A percentile compares a stretch with the other conserved stretches of the same genome.
phyloP scores from a whole-genome alignment of 306 rosid species.

The Castanea sativa region DNA sequence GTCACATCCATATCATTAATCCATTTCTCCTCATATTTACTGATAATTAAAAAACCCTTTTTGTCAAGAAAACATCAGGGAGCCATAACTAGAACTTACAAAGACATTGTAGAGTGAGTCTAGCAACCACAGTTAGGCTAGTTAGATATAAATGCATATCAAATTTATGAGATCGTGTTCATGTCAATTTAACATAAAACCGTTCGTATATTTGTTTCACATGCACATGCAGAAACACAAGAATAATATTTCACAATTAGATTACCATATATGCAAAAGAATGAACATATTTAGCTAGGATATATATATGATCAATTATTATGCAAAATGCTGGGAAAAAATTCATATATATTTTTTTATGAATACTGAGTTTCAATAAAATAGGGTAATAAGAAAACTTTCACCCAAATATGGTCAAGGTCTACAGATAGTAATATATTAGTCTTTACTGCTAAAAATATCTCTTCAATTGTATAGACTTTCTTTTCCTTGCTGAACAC shows the following conservation, averaged over 20 bases:
- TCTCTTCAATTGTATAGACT: background rate
- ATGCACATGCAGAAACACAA: background rate
- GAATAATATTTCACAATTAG: background rate
- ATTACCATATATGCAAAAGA: background rate
- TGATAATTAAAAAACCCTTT: background rate
- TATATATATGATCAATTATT: background rate
- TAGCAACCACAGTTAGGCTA: background rate
- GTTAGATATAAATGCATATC: background rate
- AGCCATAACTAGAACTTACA: background rate
- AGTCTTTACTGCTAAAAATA: background rate
- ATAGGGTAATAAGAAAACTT: background rate
- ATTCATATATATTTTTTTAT: background rate
- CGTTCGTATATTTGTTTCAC: background rate
- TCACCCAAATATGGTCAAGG: background rate
- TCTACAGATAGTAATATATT: background rate
- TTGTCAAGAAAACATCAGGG: background rate
- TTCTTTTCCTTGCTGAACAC: background rate
- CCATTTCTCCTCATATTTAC: background rate
- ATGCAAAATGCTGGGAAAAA: background rate
- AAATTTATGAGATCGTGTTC: background rate
- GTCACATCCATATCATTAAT: background rate
- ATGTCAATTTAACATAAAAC: background rate
- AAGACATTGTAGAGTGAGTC: background rate
- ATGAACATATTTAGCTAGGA: background rate
- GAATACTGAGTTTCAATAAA: no score